A percentile compares a stretch with the other conserved stretches of the same genome.
These are phyloP conservation scores for Daedalea quercina DNA, from an alignment of 768 basidiomycete genomes.

Conservation along the genomic window DNA sequence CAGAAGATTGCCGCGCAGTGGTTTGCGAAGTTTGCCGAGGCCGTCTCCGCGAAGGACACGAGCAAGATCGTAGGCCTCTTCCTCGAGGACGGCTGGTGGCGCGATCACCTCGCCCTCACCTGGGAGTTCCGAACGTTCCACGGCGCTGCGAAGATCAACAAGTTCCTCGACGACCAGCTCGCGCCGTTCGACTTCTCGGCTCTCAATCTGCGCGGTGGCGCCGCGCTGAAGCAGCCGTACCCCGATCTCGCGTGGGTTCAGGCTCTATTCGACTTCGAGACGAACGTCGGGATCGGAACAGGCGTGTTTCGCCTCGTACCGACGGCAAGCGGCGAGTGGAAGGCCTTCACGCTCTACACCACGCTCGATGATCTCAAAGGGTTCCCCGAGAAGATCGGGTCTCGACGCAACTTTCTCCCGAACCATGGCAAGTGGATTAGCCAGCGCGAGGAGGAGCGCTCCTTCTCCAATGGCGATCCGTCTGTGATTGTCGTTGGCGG, in stretches of 20 bases:
- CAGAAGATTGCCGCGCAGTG: constrained; percentile 31
- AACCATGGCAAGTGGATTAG: constrained; percentile 38
- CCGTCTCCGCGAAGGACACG: constrained; percentile 28
- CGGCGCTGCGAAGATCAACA: constrained; percentile 21
- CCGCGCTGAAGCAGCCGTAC: constrained; percentile 12
- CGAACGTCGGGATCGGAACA: constrained; percentile 28
- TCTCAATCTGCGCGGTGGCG: constrained; percentile 13
- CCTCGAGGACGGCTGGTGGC: constrained; percentile 25
- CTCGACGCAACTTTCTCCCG: constrained; percentile 24
- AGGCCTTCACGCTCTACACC: constrained; percentile 42
- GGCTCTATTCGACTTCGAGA: constrained; percentile 37
- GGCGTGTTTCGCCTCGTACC: constrained; percentile 45
- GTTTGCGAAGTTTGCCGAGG: constrained; percentile 33
- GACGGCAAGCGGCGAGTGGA: constrained; percentile 35
- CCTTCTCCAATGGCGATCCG: constrained; percentile 41
- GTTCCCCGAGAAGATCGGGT: constrained; percentile 34
- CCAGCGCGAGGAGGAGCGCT: constrained; percentile 26
- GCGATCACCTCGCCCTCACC: constrained; percentile 29
- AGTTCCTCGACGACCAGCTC: constrained; percentile 22
- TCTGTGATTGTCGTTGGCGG: constrained; percentile 45
- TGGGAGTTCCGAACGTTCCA: constrained; percentile 35
- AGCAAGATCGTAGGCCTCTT: constrained; percentile 28
- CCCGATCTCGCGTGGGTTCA: constrained; percentile 23
- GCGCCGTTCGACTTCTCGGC: constrained; percentile 5
- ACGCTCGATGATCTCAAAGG: constrained; percentile 45